A percentile compares a stretch with the other conserved stretches of the same genome.
phyloP scores from a whole-genome alignment of 768 basidiomycete species.

The Amylocystis lapponica region DNA sequence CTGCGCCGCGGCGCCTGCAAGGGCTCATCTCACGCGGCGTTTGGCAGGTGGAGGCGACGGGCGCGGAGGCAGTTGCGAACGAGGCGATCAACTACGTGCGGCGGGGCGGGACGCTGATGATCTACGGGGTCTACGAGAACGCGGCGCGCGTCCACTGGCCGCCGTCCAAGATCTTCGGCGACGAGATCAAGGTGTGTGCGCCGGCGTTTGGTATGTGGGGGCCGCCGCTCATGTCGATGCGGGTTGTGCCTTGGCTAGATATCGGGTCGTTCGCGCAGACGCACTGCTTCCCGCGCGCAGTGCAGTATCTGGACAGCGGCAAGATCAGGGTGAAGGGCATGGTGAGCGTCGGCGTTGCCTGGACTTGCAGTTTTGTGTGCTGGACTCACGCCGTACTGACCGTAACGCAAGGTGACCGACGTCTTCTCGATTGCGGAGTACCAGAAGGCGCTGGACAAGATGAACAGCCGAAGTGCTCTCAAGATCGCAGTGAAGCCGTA shows the following conservation, averaged over 20 bases:
- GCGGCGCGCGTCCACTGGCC: conserved; percentile 82
- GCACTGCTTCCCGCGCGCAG: conserved; percentile 85
- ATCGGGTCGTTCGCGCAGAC: conserved; percentile 90
- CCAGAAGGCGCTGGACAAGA: conserved; percentile 60
- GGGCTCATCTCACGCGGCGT: neutral
- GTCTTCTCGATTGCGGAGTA: conserved; percentile 53
- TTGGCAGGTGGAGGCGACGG: conserved; percentile 58
- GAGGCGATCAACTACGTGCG: conserved; percentile 87
- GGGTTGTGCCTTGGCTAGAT: conserved; percentile 41
- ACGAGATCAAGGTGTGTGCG: conserved; percentile 53
- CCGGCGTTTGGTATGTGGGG: neutral
- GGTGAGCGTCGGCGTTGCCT: conserved; percentile 34
- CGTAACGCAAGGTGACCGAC: conserved; percentile 41
- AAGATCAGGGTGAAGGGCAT: conserved; percentile 82
- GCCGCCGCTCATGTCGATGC: neutral
- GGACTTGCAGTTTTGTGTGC: neutral
- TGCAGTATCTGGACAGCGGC: conserved; percentile 83
- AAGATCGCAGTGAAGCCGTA: conserved; percentile 48
- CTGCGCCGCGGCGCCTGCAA: neutral
- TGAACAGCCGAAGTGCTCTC: conserved; percentile 50
- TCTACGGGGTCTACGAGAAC: conserved; percentile 90
- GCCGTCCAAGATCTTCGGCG: conserved; percentile 72
- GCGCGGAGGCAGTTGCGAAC: conserved; percentile 82
- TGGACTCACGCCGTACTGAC: too few species aligned
- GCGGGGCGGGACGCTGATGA: conserved; percentile 77